Conservation (phyloP, 78 protist genomes). For the Carpediemonas membranifera region DNA sequence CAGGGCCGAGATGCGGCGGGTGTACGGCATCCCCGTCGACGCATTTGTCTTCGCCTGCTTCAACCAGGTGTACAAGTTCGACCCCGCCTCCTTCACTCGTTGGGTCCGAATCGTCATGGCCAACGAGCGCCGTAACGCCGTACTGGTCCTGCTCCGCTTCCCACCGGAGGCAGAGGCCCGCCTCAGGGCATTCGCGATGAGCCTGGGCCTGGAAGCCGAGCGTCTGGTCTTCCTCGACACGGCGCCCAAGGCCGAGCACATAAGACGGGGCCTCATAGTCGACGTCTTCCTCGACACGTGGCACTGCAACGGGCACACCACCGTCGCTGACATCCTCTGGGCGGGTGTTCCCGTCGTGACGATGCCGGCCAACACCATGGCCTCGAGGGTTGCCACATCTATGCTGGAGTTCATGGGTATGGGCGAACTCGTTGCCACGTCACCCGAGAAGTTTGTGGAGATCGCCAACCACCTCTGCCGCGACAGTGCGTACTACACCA, state of each 20-base stretch:
- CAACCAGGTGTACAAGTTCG: conserved; percentile 19
- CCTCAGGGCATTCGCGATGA: too few species aligned
- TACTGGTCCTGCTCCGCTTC: conserved; percentile 8
- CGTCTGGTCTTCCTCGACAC: neutral
- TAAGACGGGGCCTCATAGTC: neutral
- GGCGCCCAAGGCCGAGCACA: neutral
- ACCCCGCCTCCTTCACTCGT: neutral
- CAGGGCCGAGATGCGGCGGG: neutral
- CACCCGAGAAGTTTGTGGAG: too few species aligned
- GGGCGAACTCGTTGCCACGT: neutral
- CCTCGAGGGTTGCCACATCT: neutral
- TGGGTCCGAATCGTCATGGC: too few species aligned
- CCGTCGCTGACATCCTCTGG: neutral
- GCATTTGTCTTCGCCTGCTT: neutral
- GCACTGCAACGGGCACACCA: conserved; percentile 3
- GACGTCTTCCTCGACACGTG: conserved; percentile 14
- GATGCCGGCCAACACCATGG: neutral
- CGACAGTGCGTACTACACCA: neutral
- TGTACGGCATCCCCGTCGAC: neutral
- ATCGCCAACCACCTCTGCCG: too few species aligned
- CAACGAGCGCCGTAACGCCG: too few species aligned
- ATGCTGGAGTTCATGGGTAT: neutral
- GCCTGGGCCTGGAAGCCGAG: neutral
- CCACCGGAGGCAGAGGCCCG: neutral
- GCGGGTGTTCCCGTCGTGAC: neutral